Base-by-base conservation (phyloP, 2,329 filamentous ascomycete genomes). In the Aspergillus arachidicola region DNA sequence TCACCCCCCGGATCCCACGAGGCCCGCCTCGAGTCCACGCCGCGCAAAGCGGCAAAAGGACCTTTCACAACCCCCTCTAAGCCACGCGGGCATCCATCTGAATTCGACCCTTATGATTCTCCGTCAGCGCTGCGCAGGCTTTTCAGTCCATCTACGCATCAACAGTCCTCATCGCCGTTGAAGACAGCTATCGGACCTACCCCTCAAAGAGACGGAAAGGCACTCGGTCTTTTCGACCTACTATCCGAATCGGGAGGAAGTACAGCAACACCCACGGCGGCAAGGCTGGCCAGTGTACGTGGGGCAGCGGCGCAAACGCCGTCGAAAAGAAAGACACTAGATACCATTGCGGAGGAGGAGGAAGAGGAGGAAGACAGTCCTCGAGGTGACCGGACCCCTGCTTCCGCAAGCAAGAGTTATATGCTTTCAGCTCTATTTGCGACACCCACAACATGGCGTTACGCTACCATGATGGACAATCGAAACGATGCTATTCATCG, bases 171-270 rank as follows among this genome's bases (percentile, higher is more conserved):
- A 6, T 71, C 75, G 10, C 76, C 78, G 3, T 66, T 81, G 2
- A 77, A 79, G 51, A 66, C 75, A 10, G 76, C 74, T 28, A 80
- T 83, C 57, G 82, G 81, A 4, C 82, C 82, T 14, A 83, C 82
- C 2, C 82, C 82, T 1, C 80, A 83, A 62, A 78, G 81, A 43
- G 80, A 83, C 69, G 82, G 82, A 11, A 82, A 78, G 51, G 76
- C 81, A 0, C 67, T 84, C 2, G 82, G 82, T 0, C 72, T 84
- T 2, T 83, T 84, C 58, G 82, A 83, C 61, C 72, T 82, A 50
- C 73, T 84, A 5, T 80, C 80, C 5, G 75, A 77, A 23, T 79
- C 79, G 0, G 77, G 76, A 1, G 72, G 73, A 3, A 79, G 73
- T 59, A 74, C 70, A 4, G 73, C 73, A 6, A 77, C 76, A 0